Base-by-base conservation (phyloP, 805 yeast genomes). In the Wickerhamomyces chaumierensis region DNA sequence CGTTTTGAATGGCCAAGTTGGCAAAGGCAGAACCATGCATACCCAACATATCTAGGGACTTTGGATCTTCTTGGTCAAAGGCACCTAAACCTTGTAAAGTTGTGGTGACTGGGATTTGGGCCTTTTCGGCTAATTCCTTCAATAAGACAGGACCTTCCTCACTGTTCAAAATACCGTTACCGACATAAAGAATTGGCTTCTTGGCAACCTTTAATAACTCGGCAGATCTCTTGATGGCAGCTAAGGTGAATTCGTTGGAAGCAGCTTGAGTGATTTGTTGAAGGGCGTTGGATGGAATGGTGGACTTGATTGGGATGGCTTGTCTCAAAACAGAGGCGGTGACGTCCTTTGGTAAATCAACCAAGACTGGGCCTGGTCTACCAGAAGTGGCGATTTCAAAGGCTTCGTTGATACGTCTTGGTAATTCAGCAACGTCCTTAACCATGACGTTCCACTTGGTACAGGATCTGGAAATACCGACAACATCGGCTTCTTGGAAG, bases 371-470 rank as follows among this genome's bases (percentile, higher is more conserved):
- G 44, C 98, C 98, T 38, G 98, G 98, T 62, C 98, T 78, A 36
- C 98, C 98, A 42, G 83, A 65, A 33, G 84, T 81, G 44, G 97
- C 97, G 48, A 92, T 92, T 66, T 90, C 96, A 54, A 92, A 92
- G 20, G 97, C 97, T 66, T 92, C 98, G 60, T 92, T 90, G 57
- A 92, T 90, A 57, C 97, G 75, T 54, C 85, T 75, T 44, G 98
- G 98, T 49, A 92, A 69, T 64, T 92, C 98, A 39, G 88, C 90
- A 38, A 92, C 90, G 56, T 74, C 74, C 63, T 86, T 92, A 42
- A 92, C 96, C 98, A 92, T 92, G 31, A 88, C 96, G 57, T 94
- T 92, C 98, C 98, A 92, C 63, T 92, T 92, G 44, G 98, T 87
- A 70, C 98, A 92, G 7, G 95, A 79, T 58, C 98, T 76, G 4